These are phyloP conservation scores for Sphagnum fallax DNA, from an alignment of 228 moss, liverwort and hornwort species.

Conservation along the genomic window DNA sequence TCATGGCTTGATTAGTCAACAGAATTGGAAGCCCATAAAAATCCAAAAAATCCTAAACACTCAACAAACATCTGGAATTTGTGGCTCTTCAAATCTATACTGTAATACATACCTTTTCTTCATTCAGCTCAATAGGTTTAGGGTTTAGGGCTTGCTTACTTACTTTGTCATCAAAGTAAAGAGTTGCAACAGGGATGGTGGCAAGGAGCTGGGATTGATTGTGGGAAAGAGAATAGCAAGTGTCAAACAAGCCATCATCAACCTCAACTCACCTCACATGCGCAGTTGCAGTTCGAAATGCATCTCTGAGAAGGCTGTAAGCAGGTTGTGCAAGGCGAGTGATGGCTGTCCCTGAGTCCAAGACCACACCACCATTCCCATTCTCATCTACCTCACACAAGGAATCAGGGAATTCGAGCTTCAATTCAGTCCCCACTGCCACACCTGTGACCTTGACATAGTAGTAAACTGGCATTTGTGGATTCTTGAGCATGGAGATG, in stretches of 20 bases:
- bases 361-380: conserved; percentile 14
- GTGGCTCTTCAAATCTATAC: no score
- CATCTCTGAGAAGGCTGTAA: conserved; percentile 5
- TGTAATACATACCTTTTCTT: no score
- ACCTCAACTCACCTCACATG: not conserved
- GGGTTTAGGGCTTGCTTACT: no score
- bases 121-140: no score
- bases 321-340: conserved; percentile 3
- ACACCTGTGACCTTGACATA: conserved; percentile 12
- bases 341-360: conserved; percentile 22
- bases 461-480: conserved; percentile 13
- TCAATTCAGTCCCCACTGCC: conserved; percentile 2
- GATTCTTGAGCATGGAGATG: conserved; percentile 20
- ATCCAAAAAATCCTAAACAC: no score
- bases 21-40: not conserved
- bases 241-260: not conserved
- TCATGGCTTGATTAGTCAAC: not conserved
- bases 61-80: no score
- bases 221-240: not conserved
- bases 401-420: not conserved
- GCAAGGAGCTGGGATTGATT: no score
- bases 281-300: conserved; percentile 6
- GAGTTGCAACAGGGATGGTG: no score
- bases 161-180: no score
- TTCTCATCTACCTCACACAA: not conserved